Evolutionary conservation across 2,329 filamentous ascomycete species (phyloP).

Genomic region (Didymella segeticola): DNA sequence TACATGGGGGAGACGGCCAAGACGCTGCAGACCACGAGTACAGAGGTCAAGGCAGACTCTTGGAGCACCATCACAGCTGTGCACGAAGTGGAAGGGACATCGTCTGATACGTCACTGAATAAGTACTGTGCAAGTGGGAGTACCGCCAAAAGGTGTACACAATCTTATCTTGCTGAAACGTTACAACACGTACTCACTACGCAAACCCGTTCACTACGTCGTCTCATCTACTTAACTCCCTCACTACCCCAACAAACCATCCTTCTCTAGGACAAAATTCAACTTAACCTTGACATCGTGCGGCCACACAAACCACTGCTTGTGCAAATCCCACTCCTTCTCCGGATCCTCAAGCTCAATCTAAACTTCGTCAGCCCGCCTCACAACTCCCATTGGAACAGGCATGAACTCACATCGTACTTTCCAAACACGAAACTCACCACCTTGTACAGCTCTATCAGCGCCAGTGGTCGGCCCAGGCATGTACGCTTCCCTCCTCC

Average conservation of each 20-base stretch:
- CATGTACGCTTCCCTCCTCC: conserved; percentile 41
- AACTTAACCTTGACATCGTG: conserved; percentile 41
- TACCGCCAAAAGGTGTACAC: no score
- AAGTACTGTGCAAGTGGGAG: no score
- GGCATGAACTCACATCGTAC: conserved; percentile 50
- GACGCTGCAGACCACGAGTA: background rate
- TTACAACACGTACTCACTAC: background rate
- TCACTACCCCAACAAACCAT: background rate
- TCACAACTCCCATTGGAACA: background rate
- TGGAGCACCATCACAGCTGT: background rate
- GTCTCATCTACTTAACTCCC: background rate
- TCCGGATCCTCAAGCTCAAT: conserved; percentile 46
- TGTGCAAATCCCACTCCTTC: conserved; percentile 50
- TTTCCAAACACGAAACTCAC: conserved; percentile 56
- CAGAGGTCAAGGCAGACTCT: background rate
- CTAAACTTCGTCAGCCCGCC: conserved; percentile 16
- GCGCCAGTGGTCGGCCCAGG: conserved; percentile 37
- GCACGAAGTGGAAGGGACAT: background rate
- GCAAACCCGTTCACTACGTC: background rate
- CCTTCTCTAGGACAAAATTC: conserved; percentile 13
- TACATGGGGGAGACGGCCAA: no score
- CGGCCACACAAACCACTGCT: conserved; percentile 52
- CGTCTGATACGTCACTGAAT: no score
- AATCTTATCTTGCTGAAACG: no score
- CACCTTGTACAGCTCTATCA: conserved; percentile 55